phyloP scores from a whole-genome alignment of 140 eudicot genomes.

The Ambrosia hybrid region DNA sequence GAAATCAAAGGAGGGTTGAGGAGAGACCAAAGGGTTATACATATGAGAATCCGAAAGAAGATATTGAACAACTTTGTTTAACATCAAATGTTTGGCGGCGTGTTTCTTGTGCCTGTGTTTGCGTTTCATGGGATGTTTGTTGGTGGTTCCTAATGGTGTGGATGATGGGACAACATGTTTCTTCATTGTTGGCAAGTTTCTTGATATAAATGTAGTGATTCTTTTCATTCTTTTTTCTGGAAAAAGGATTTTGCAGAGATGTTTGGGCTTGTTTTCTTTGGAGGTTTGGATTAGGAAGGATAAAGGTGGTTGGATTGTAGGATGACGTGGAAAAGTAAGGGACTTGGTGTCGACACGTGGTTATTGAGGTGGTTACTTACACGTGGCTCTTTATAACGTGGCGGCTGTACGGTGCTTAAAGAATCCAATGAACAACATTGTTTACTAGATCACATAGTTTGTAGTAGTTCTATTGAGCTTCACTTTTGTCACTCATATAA shows the following conservation, averaged over 20 bases:
- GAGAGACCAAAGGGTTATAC: slow-evolving; percentile 35
- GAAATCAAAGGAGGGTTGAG: slow-evolving; percentile 35
- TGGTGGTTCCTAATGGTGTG: slow-evolving; percentile 10
- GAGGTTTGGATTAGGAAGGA: slow-evolving; percentile 10
- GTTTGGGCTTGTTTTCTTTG: not conserved
- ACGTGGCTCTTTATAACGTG: slow-evolving; percentile 8
- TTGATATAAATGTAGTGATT: not conserved
- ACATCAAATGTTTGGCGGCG: slow-evolving; percentile 15
- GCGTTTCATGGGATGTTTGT: slow-evolving; percentile 35
- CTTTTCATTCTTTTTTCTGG: slow-evolving; percentile 14
- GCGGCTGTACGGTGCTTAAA: not conserved
- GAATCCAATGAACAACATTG: no score
- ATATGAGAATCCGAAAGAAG: slow-evolving; percentile 32
- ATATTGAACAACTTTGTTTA: slow-evolving; percentile 28
- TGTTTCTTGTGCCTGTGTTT: slow-evolving; percentile 29
- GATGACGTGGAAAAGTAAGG: slow-evolving; percentile 23
- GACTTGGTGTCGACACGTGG: slow-evolving; percentile 34
- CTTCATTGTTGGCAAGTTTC: slow-evolving; percentile 8
- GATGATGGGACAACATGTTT: slow-evolving; percentile 22
- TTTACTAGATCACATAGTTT: no score
- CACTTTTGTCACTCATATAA: no score
- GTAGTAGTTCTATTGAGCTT: no score
- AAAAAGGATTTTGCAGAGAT: not conserved
- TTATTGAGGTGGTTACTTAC: not conserved
- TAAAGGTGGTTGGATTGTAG: not conserved